Evolutionary conservation across 2,329 filamentous ascomycete species (phyloP), one percentile per base, ranked within the genome.

Genomic region (Pseudocercospora vitis): DNA sequence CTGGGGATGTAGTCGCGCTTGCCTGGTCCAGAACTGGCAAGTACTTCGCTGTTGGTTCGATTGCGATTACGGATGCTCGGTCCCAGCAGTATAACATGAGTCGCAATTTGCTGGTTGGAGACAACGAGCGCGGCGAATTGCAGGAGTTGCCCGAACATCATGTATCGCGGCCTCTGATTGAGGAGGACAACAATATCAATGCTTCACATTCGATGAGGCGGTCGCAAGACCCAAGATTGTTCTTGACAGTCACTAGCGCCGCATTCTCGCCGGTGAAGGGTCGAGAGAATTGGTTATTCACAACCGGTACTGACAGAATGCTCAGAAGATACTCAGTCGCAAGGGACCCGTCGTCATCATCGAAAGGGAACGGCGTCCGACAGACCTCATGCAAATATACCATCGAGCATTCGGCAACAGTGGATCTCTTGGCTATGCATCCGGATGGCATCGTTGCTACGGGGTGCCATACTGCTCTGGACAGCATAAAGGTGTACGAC

Each of bases 1-100:
- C 81, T 0, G 78, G 79, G 19, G 83, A 85, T 64, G 75, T 85
- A 1, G 73, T 79, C 28, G 74, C 75, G 7, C 67, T 84, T 3
- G 76, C 80, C 11, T 86, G 82, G 82, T 76, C 78, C 2, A 73
- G 76, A 2, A 73, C 81, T 64, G 78, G 81, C 2, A 73, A 73
- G 2, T 70, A 62, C 3, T 85, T 85, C 61, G 81, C 78, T 23
- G 80, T 78, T 7, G 82, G 81, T 1, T 78, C 81, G 3, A 77
- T 81, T 4, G 78, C 81, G 24, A 76, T 81, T 4, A 76, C 76
- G 3, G 81, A 84, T 58, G 65, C 72, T 2, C 70, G 76, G 40
- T 80, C 76, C n/a, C 80, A 82, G 76, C 77, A 81, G 33, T 85
- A 85, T 62, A 85, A 85, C 53, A 71, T 78, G 32, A 71, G 74